Percentiles rank a stretch among this genome's conserved stretches.
Evolutionary conservation across 2,329 filamentous ascomycete species (phyloP).

Genomic region (Cylindrodendrum hubeiense): DNA sequence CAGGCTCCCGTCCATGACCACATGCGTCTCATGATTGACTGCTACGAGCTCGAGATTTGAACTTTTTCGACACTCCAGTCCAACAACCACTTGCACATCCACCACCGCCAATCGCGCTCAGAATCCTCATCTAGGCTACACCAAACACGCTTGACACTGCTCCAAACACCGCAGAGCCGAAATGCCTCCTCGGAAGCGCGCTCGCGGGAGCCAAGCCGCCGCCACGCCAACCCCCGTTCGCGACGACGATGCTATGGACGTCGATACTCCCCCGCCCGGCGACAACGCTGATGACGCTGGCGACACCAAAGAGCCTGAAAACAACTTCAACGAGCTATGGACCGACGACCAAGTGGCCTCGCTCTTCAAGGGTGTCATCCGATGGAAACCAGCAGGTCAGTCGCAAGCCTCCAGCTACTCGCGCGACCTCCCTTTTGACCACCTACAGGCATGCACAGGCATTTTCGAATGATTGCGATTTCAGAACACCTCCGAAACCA

Average conservation of each 20-base stretch:
- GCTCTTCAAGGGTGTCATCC: slow-evolving; percentile 91
- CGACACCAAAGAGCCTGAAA: slow-evolving; percentile 37
- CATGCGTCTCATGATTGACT: slow-evolving; percentile 11
- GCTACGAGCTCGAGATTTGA: slow-evolving; percentile 17
- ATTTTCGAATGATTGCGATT: slow-evolving; percentile 92
- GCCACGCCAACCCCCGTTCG: slow-evolving; percentile 67
- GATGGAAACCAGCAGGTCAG: slow-evolving; percentile 94
- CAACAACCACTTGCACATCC: not conserved
- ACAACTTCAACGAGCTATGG: slow-evolving; percentile 77
- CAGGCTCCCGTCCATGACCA: not conserved
- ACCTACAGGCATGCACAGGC: slow-evolving; percentile 84
- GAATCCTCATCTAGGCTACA: not conserved
- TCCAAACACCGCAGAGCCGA: not conserved
- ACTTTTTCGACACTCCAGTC: slow-evolving; percentile 5
- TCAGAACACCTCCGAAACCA: slow-evolving; percentile 84
- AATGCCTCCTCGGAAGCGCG: slow-evolving; percentile 80
- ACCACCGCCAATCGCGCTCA: slow-evolving; percentile 4
- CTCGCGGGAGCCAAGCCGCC: slow-evolving; percentile 66
- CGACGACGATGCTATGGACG: slow-evolving; percentile 72
- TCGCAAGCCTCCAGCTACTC: not conserved
- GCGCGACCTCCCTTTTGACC: slow-evolving; percentile 25
- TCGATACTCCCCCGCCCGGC: slow-evolving; percentile 68
- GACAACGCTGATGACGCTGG: slow-evolving; percentile 55
- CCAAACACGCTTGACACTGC: not conserved
- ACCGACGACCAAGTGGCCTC: slow-evolving; percentile 96